These are phyloP conservation scores for Candolleomyces aberdarensis DNA, from an alignment of 768 basidiomycete species.

Conservation along the genomic window DNA sequence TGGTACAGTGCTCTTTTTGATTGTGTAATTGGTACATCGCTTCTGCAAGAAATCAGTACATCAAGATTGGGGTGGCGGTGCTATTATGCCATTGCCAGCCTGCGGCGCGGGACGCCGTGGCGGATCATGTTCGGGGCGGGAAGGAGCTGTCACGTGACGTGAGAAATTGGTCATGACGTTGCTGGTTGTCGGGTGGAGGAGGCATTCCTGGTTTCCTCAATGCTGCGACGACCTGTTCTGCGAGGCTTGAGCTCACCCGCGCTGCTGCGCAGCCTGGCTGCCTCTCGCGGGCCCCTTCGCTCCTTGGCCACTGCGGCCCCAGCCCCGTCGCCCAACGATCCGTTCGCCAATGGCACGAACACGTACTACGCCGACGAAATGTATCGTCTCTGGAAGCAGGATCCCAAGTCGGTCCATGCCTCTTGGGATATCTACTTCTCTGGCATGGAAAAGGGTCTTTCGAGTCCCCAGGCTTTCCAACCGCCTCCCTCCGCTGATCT, in stretches of 20 bases:
- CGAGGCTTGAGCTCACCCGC: background rate
- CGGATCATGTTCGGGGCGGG: no score
- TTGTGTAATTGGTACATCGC: no score
- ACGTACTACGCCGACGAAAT: slow-evolving; percentile 96
- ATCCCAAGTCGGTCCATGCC: slow-evolving; percentile 87
- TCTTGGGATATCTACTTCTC: slow-evolving; percentile 96
- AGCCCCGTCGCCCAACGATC: slow-evolving; percentile 70
- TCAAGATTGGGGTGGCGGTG: no score
- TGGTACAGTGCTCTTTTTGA: no score
- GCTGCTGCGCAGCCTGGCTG: background rate
- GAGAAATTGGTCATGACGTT: no score
- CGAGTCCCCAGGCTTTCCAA: slow-evolving; percentile 77
- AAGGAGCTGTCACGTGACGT: no score
- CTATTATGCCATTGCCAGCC: no score
- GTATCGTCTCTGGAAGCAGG: slow-evolving; percentile 89
- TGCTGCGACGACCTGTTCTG: background rate
- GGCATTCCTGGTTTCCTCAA: background rate
- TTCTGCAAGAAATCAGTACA: no score
- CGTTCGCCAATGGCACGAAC: slow-evolving; percentile 93
- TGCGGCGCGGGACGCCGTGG: no score
- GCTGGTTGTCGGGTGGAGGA: no score
- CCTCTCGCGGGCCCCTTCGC: background rate
- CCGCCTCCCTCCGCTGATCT: slow-evolving; percentile 70
- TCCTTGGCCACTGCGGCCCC: slow-evolving; percentile 6
- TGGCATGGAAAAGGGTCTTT: slow-evolving; percentile 85